Percentiles rank a stretch among this genome's conserved stretches.
Conservation (phyloP, 331 rosid genomes). For the Stylosanthes scabra region DNA sequence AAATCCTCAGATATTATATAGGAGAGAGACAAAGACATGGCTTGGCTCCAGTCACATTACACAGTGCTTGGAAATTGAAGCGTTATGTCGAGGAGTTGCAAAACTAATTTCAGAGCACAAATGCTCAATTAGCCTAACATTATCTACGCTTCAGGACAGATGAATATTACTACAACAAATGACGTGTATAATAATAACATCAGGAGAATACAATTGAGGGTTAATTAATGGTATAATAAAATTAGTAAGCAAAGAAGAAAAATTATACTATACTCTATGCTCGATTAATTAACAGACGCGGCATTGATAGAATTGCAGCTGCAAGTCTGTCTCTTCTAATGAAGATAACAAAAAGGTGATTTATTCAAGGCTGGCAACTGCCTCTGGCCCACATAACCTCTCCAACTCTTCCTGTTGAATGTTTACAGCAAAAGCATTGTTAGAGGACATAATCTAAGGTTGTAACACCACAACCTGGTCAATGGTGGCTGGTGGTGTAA, state of each 20-base stretch:
- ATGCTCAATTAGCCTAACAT: constrained; percentile 9
- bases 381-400: constrained; percentile 73
- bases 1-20: not conserved
- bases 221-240: constrained; percentile 41
- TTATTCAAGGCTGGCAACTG: constrained; percentile 61
- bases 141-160: constrained; percentile 8
- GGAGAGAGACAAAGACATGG: not conserved
- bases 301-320: constrained; percentile 39
- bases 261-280: constrained; percentile 35
- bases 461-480: not conserved
- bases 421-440: not conserved
- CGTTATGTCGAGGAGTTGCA: constrained; percentile 7
- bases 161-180: constrained; percentile 33
- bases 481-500: not conserved
- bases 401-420: constrained; percentile 77
- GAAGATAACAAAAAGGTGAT: constrained; percentile 22
- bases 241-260: constrained; percentile 44
- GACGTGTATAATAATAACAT: not conserved
- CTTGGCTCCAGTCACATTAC: not conserved
- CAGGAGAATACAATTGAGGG: constrained; percentile 35
- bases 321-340: constrained; percentile 22
- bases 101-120: not conserved
- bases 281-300: constrained; percentile 34
- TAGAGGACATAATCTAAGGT: constrained; percentile 2
- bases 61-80: constrained; percentile 7